These are phyloP conservation scores for Aureobasidium sp. DNA, from an alignment of 2,329 filamentous ascomycete genomes.

Conservation along the genomic window DNA sequence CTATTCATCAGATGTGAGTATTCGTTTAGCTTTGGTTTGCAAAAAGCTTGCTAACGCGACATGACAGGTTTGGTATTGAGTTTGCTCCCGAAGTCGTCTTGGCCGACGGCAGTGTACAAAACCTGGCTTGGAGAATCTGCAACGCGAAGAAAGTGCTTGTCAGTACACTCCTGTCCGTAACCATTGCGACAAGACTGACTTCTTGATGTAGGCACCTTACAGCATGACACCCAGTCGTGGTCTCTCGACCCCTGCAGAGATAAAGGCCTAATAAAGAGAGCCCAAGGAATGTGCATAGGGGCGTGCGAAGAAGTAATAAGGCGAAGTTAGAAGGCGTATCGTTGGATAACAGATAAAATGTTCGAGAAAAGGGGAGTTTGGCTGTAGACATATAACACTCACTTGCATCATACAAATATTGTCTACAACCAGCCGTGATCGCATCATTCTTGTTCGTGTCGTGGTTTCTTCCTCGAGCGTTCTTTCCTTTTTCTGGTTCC, in stretches of 20 bases:
- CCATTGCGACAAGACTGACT: background rate
- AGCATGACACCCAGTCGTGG: slow-evolving; percentile 41
- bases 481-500: background rate
- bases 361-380: background rate
- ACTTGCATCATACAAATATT: background rate
- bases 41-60: too few relatives aligned
- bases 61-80: slow-evolving; percentile 67
- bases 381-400: background rate
- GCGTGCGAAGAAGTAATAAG: background rate
- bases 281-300: background rate
- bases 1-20: slow-evolving; percentile 82
- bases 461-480: background rate
- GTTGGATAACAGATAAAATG: too few relatives aligned
- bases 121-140: slow-evolving; percentile 88
- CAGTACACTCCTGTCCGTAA: slow-evolving; percentile 34
- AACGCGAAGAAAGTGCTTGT: slow-evolving; percentile 94
- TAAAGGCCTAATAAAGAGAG: background rate
- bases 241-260: slow-evolving; percentile 22
- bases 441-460: too few relatives aligned
- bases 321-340: background rate
- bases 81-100: slow-evolving; percentile 88
- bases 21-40: background rate
- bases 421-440: background rate
- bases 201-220: slow-evolving; percentile 36
- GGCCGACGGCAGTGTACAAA: slow-evolving; percentile 82